Evolutionary conservation across 306 rosid species (phyloP).

Genomic region (Sphenostylis stenocarpa): DNA sequence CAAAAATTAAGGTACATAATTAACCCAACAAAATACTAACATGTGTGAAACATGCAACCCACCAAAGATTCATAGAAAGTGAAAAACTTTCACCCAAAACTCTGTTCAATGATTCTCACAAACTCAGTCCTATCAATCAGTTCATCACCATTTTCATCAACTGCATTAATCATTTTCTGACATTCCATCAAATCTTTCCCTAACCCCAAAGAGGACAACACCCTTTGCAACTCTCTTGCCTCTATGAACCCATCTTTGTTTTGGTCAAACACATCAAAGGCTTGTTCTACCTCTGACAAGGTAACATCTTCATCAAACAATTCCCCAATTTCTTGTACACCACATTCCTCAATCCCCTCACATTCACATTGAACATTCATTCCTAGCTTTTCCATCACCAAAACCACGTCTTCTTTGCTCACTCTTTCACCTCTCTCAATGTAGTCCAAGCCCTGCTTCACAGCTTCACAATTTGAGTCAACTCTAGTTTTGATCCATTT

Average conservation of each 20-base stretch:
- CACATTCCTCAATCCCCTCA: slow-evolving; percentile 10
- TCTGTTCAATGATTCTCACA: slow-evolving; percentile 33
- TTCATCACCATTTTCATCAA: slow-evolving; percentile 9
- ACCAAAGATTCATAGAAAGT: not conserved
- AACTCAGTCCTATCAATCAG: slow-evolving; percentile 28
- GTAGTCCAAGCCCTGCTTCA: not conserved
- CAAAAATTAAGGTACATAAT: not conserved
- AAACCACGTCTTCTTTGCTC: slow-evolving; percentile 35
- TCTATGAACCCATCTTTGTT: slow-evolving; percentile 22
- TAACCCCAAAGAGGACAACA: not conserved
- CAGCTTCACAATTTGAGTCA: not conserved
- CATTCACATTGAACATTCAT: slow-evolving; percentile 7
- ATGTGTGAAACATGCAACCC: too few relatives aligned
- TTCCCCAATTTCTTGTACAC: slow-evolving; percentile 27
- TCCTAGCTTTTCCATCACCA: slow-evolving; percentile 49
- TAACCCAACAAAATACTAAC: not conserved
- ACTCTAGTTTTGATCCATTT: slow-evolving; percentile 4
- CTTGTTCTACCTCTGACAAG: not conserved
- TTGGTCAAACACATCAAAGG: slow-evolving; percentile 1
- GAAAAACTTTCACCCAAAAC: slow-evolving; percentile 11
- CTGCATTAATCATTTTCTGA: slow-evolving; percentile 5
- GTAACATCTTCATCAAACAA: slow-evolving; percentile 20
- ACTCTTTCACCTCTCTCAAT: slow-evolving; percentile 6
- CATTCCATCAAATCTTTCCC: not conserved
- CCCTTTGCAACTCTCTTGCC: not conserved